A percentile compares a stretch with the other conserved stretches of the same genome.
phyloP scores from a whole-genome alignment of 805 yeast species.

The Ogataea kodamae region DNA sequence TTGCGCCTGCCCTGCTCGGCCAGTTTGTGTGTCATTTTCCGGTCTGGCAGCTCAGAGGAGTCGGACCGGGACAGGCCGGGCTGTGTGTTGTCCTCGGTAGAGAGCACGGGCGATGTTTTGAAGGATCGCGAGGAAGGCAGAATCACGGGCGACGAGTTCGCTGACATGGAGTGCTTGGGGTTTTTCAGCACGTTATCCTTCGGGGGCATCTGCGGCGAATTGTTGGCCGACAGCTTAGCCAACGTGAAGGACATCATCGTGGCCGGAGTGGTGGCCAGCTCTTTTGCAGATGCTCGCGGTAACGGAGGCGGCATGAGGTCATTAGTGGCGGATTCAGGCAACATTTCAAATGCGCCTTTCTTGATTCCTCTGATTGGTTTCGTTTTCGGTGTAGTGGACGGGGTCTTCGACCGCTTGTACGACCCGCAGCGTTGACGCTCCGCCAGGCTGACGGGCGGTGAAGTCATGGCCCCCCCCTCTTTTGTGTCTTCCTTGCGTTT shows the following conservation, averaged over 20 bases:
- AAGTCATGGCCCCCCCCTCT: slow-evolving; percentile 13
- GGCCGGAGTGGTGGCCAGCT: slow-evolving; percentile 31
- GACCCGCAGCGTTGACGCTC: slow-evolving; percentile 20
- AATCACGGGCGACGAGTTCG: slow-evolving; percentile 37
- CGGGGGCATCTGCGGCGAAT: slow-evolving; percentile 21
- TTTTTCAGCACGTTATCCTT: slow-evolving; percentile 31
- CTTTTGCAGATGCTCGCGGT: slow-evolving; percentile 10
- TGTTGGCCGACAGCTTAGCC: slow-evolving; percentile 12
- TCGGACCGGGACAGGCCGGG: slow-evolving; percentile 5
- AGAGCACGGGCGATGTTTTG: slow-evolving; percentile 18
- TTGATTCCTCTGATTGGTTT: slow-evolving; percentile 24
- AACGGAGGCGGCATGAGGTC: slow-evolving; percentile 30
- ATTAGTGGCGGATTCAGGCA: slow-evolving; percentile 32
- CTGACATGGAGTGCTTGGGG: slow-evolving; percentile 30
- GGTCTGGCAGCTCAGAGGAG: slow-evolving; percentile 31
- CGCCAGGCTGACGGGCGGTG: slow-evolving; percentile 25
- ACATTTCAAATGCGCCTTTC: slow-evolving; percentile 27
- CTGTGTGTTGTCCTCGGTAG: slow-evolving; percentile 12
- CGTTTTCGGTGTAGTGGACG: slow-evolving; percentile 38
- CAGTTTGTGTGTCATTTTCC: slow-evolving; percentile 75
- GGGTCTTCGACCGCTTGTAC: slow-evolving; percentile 37
- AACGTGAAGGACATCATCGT: slow-evolving; percentile 30
- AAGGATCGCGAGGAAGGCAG: slow-evolving; percentile 31
- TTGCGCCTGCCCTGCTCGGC: slow-evolving; percentile 97
- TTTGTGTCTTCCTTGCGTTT: slow-evolving; percentile 29